Evolutionary conservation across 2,329 filamentous ascomycete genomes (phyloP).

Genomic region (Magnaporthiopsis rhizophila): DNA sequence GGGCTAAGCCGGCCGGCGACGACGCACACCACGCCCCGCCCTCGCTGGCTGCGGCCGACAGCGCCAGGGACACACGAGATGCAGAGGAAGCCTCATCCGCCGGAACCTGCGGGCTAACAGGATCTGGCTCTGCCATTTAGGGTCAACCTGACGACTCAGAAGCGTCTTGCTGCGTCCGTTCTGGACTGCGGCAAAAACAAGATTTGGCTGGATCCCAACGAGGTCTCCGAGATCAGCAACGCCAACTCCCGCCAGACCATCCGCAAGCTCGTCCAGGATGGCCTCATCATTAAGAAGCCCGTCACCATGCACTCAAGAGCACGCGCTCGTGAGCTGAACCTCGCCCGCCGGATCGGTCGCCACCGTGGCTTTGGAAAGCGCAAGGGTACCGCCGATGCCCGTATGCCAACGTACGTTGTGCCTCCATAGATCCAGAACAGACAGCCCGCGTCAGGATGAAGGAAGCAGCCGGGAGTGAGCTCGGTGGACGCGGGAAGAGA

Average conservation of each 20-base stretch:
- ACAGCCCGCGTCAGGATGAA: not conserved
- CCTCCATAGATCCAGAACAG: not conserved
- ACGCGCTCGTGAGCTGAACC: constrained; percentile 90
- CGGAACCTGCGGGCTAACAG: constrained; percentile 4
- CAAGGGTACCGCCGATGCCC: constrained; percentile 99
- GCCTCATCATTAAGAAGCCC: constrained; percentile 99
- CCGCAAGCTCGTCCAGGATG: constrained; percentile 99
- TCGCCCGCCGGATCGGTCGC: constrained; percentile 87
- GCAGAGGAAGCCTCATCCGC: not conserved
- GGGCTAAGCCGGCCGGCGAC: not conserved
- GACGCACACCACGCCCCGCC: not conserved
- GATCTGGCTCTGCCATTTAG: constrained; percentile 39
- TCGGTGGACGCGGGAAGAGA: not conserved
- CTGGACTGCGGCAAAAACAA: constrained; percentile 99
- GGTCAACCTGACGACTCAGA: constrained; percentile 99
- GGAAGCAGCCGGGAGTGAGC: not conserved
- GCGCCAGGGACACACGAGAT: not conserved
- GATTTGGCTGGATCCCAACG: constrained; percentile 99
- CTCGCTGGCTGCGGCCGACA: constrained; percentile 1
- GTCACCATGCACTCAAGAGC: constrained; percentile 99
- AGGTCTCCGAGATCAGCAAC: constrained; percentile 98
- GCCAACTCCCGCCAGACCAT: constrained; percentile 99
- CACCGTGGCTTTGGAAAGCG: constrained; percentile 99
- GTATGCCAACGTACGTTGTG: constrained; percentile 84
- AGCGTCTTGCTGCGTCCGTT: constrained; percentile 98